phyloP scores from a whole-genome alignment of 495 filamentous ascomycete species.

The Filosporella fistucella region DNA sequence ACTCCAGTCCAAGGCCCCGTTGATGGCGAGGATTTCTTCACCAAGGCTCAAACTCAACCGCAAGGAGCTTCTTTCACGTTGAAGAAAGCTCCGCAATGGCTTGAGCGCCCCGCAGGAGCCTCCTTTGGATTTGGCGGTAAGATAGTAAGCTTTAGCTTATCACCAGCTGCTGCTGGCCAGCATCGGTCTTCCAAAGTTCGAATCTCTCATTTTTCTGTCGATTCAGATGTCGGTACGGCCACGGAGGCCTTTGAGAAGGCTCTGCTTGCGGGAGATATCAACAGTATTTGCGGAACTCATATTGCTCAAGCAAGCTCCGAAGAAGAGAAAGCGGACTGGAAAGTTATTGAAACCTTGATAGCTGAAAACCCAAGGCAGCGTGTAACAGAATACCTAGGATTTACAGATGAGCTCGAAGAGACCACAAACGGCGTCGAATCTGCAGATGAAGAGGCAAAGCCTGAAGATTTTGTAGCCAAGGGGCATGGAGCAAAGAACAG shows the following conservation, averaged over 20 bases:
- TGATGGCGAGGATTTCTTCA: slow-evolving; percentile 96
- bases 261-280: slow-evolving; percentile 70
- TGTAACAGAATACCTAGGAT: slow-evolving; percentile 84
- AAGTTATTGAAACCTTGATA: slow-evolving; percentile 84
- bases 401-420: slow-evolving; percentile 55
- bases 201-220: slow-evolving; percentile 84
- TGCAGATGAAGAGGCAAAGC: slow-evolving; percentile 32
- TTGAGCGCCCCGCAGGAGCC: slow-evolving; percentile 77
- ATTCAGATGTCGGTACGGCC: slow-evolving; percentile 76
- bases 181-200: slow-evolving; percentile 68
- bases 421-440: slow-evolving; percentile 34
- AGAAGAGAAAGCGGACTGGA: slow-evolving; percentile 93
- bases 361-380: slow-evolving; percentile 74
- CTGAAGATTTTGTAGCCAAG: slow-evolving; percentile 19
- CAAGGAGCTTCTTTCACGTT: slow-evolving; percentile 87
- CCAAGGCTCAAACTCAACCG: slow-evolving; percentile 83
- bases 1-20: slow-evolving; percentile 45
- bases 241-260: slow-evolving; percentile 85
- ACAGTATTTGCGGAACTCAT: slow-evolving; percentile 75
- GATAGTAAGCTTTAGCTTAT: slow-evolving; percentile 68
- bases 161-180: slow-evolving; percentile 51
- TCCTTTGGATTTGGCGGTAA: slow-evolving; percentile 97
- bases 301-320: slow-evolving; percentile 69
- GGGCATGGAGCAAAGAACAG: slow-evolving; percentile 36
- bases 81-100: slow-evolving; percentile 82